phyloP scores from a whole-genome alignment of 306 rosid genomes.

The Calophaca sinica region DNA sequence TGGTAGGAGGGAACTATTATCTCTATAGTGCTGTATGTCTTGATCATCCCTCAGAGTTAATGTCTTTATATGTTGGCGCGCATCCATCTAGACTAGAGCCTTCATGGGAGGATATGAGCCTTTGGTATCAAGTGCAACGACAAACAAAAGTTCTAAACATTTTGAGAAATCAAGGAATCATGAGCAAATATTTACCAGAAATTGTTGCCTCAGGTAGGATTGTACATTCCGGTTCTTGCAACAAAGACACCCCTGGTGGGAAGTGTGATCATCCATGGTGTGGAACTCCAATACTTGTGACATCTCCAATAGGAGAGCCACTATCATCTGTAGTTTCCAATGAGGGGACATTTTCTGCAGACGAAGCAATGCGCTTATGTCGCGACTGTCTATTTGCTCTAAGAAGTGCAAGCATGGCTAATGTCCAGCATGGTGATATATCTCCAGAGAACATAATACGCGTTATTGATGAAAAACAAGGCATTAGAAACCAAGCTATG shows the following conservation, averaged over 20 bases:
- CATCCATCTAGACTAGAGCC: constrained; percentile 92
- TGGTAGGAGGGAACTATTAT: constrained; percentile 69
- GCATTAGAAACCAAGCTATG: constrained; percentile 45
- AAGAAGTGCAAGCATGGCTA: constrained; percentile 75
- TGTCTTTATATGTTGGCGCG: constrained; percentile 78
- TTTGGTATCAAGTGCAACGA: constrained; percentile 96
- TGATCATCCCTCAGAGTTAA: constrained; percentile 64
- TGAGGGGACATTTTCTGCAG: constrained; percentile 70
- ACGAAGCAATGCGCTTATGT: constrained; percentile 81
- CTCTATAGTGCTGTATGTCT: constrained; percentile 73
- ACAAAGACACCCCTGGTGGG: constrained; percentile 77
- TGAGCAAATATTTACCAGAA: constrained; percentile 77
- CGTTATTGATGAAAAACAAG: constrained; percentile 60
- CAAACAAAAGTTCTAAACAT: constrained; percentile 90
- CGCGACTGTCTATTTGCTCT: constrained; percentile 82
- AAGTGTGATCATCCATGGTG: constrained; percentile 90
- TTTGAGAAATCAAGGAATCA: constrained; percentile 72
- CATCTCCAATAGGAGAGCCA: constrained; percentile 86
- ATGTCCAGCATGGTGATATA: constrained; percentile 89
- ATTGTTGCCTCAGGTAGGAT: constrained; percentile 84
- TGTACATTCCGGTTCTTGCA: constrained; percentile 82
- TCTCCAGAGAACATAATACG: constrained; percentile 84
- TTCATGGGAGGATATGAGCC: constrained; percentile 98
- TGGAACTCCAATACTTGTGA: constrained; percentile 88
- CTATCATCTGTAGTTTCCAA: constrained; percentile 62